phyloP scores from a whole-genome alignment of 495 filamentous ascomycete genomes.

The Talaromyces wortmannii region DNA sequence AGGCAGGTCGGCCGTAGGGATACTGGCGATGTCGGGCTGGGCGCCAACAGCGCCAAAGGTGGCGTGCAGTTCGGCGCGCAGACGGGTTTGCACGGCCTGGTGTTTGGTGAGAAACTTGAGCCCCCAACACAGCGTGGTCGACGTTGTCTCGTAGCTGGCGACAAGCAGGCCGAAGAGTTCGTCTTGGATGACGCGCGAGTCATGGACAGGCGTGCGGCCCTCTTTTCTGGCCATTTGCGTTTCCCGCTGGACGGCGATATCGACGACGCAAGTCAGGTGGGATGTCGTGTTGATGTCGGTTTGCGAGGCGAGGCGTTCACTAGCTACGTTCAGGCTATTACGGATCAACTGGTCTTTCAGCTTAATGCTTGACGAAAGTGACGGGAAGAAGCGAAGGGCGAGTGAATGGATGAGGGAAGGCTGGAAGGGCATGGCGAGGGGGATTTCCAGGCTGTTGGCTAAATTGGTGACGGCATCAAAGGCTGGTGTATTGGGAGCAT shows the following conservation, averaged over 20 bases:
- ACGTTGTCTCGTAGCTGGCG: conserved; percentile 8
- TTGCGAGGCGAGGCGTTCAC: conserved; percentile 2
- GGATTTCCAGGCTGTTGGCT: too few species aligned
- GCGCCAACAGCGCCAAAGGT: conserved; percentile 11
- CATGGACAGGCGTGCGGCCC: conserved; percentile 10
- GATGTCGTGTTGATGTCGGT: conserved; percentile 4
- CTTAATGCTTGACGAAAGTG: too few species aligned
- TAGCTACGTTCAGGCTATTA: conserved; percentile 7
- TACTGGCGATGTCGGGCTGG: conserved; percentile 14
- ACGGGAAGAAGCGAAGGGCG: too few species aligned
- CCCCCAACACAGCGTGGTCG: conserved; percentile 18
- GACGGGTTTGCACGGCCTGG: conserved; percentile 14
- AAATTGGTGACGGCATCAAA: too few species aligned
- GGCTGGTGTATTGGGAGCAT: too few species aligned
- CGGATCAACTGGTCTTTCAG: conserved; percentile 11
- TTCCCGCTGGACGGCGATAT: conserved; percentile 29
- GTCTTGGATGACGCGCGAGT: not conserved
- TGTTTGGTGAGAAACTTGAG: conserved; percentile 25
- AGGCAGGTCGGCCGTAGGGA: conserved; percentile 16
- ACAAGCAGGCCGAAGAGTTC: conserved; percentile 3
- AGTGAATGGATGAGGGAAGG: too few species aligned
- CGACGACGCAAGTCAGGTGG: conserved; percentile 12
- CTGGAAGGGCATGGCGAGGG: too few species aligned
- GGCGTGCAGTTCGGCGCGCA: conserved; percentile 14
- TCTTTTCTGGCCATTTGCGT: conserved; percentile 19